These are phyloP conservation scores for Purpureocillium lavendulum DNA, from an alignment of 2,329 filamentous ascomycete genomes.

Conservation along the genomic window DNA sequence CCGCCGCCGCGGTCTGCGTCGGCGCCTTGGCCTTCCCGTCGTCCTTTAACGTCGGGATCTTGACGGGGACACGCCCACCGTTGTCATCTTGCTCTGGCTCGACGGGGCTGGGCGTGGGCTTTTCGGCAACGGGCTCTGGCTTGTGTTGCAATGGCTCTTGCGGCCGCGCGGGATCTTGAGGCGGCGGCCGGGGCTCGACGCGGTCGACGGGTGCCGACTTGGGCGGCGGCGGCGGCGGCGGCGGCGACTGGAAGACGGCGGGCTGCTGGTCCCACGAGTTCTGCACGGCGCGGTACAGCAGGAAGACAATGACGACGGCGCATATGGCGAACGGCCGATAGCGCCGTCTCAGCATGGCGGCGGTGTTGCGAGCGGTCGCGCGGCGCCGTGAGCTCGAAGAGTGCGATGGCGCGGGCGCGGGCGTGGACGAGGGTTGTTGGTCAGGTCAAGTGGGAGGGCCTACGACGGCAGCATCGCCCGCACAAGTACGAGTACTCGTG, in stretches of 20 bases:
- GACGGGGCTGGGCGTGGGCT: slow-evolving; percentile 1
- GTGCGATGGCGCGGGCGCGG: no score
- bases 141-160: background rate
- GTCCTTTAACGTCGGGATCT: slow-evolving; percentile 7
- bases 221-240: background rate
- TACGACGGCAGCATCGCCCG: no score
- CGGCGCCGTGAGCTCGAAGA: no score
- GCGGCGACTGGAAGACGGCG: background rate
- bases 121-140: background rate
- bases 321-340: slow-evolving; percentile 53
- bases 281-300: slow-evolving; percentile 40
- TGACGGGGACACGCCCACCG: slow-evolving; percentile 5
- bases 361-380: background rate
- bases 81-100: slow-evolving; percentile 1
- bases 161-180: background rate
- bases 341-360: slow-evolving; percentile 49
- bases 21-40: slow-evolving; percentile 4
- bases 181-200: background rate
- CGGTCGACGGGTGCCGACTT: background rate
- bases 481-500: no score
- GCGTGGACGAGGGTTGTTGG: no score
- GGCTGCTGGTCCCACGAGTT: slow-evolving; percentile 27
- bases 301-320: slow-evolving; percentile 45
- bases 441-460: no score
- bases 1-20: background rate